These are phyloP conservation scores for Somion occarium DNA, from an alignment of 1,284 basidiomycete genomes.

Conservation along the genomic window DNA sequence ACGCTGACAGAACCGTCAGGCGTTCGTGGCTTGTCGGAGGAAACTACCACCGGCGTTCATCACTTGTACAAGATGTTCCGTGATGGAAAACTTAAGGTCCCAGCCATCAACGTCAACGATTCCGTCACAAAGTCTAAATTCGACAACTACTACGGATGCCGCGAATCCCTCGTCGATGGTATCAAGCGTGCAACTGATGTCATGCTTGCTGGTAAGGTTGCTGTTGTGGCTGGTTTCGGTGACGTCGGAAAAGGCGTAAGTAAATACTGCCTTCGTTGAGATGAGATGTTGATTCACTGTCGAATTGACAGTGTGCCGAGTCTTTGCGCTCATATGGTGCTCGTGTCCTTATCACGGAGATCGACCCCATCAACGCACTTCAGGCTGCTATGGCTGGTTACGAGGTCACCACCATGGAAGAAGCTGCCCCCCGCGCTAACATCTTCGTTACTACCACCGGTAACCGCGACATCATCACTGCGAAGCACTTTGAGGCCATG, in stretches of 20 bases:
- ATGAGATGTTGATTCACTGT: slow-evolving; percentile 8
- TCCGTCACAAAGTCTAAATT: slow-evolving; percentile 99
- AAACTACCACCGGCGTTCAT: slow-evolving; percentile 99
- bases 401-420: slow-evolving; percentile 98
- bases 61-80: slow-evolving; percentile 98
- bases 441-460: slow-evolving; percentile 99
- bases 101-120: slow-evolving; percentile 99
- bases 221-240: slow-evolving; percentile 97
- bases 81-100: slow-evolving; percentile 93
- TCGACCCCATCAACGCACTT: slow-evolving; percentile 99
- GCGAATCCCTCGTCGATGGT: slow-evolving; percentile 99
- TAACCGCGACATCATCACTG: slow-evolving; percentile 97
- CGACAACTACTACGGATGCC: slow-evolving; percentile 95
- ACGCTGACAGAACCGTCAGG: slow-evolving; percentile 48
- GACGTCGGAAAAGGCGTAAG: slow-evolving; percentile 98
- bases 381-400: slow-evolving; percentile 99
- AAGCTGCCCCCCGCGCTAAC: slow-evolving; percentile 85
- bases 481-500: slow-evolving; percentile 92
- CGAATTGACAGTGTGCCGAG: slow-evolving; percentile 81
- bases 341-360: slow-evolving; percentile 95
- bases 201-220: slow-evolving; percentile 99
- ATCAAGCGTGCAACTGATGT: slow-evolving; percentile 99
- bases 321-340: slow-evolving; percentile 95
- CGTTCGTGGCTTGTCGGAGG: slow-evolving; percentile 94
- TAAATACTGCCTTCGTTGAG: slow-evolving; percentile 19